phyloP scores from a whole-genome alignment of 768 basidiomycete species.

The Xerocomellus amylosporus region DNA sequence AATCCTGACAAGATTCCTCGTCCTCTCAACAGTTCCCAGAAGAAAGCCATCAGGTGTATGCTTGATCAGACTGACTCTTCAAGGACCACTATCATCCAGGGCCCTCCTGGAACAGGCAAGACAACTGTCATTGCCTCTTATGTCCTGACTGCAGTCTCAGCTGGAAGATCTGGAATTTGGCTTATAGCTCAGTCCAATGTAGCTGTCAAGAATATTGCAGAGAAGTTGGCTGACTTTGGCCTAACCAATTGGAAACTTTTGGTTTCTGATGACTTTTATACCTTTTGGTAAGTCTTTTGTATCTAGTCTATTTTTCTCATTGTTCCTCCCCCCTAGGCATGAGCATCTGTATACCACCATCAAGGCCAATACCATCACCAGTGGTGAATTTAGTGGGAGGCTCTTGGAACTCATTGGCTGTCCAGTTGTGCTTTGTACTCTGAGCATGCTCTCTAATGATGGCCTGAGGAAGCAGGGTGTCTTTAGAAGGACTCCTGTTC shows the following conservation, averaged over 20 bases:
- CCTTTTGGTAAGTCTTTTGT: constrained; percentile 51
- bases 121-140: constrained; percentile 69
- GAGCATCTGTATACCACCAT: constrained; percentile 67
- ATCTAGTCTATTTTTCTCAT: constrained; percentile 1
- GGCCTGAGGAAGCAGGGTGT: constrained; percentile 14
- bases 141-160: constrained; percentile 46
- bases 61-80: constrained; percentile 33
- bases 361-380: constrained; percentile 48
- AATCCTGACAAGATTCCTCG: constrained; percentile 16
- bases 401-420: constrained; percentile 37
- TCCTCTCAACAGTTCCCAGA: constrained; percentile 42
- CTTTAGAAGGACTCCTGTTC: constrained; percentile 36
- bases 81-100: constrained; percentile 40
- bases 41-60: constrained; percentile 36
- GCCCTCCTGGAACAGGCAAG: constrained; percentile 71
- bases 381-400: constrained; percentile 35
- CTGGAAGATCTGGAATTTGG: constrained; percentile 58
- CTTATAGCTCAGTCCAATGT: constrained; percentile 84
- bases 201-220: constrained; percentile 87
- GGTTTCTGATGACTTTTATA: constrained; percentile 68
- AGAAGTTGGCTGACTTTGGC: constrained; percentile 59
- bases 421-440: constrained; percentile 69
- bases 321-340: constrained; percentile 53
- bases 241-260: constrained; percentile 62
- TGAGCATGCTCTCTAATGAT: constrained; percentile 65